Evolutionary conservation across 2,329 filamentous ascomycete species (phyloP).

Genomic region (Colletotrichum sidae): DNA sequence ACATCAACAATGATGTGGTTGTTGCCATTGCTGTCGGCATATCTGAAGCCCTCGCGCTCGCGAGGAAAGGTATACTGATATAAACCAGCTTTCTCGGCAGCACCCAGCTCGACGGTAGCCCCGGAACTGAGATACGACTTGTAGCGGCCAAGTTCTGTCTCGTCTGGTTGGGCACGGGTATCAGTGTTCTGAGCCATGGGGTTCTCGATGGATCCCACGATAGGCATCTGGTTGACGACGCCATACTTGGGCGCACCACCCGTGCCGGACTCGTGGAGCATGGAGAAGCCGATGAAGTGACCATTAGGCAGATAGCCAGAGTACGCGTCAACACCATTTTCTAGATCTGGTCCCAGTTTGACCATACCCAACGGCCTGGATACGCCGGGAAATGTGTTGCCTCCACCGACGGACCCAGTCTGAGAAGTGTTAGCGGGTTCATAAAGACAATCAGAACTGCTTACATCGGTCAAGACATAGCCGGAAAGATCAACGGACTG

Average conservation of each 20-base stretch:
- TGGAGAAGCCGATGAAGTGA: conserved; percentile 69
- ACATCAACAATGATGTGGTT: conserved; percentile 71
- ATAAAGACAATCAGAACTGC: conserved; percentile 25
- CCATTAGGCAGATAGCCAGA: conserved; percentile 64
- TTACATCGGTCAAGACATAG: conserved; percentile 51
- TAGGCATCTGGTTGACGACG: conserved; percentile 70
- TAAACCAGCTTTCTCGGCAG: conserved; percentile 67
- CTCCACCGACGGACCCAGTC: conserved; percentile 58
- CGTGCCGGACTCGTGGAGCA: conserved; percentile 76
- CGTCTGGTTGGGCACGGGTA: conserved; percentile 61
- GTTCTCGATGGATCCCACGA: conserved; percentile 61
- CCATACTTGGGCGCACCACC: conserved; percentile 79
- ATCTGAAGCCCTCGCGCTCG: neutral
- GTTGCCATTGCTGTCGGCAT: conserved; percentile 41
- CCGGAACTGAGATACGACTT: conserved; percentile 65
- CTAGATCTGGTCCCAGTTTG: conserved; percentile 62
- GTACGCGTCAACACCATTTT: conserved; percentile 62
- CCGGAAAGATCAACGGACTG: conserved; percentile 43
- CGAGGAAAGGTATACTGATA: conserved; percentile 70
- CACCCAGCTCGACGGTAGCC: conserved; percentile 68
- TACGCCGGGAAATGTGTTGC: conserved; percentile 64
- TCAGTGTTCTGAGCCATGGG: conserved; percentile 67
- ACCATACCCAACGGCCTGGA: conserved; percentile 60
- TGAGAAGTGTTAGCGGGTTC: conserved; percentile 40
- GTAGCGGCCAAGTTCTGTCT: conserved; percentile 71